Evolutionary conservation across 257 asterid species (phyloP), one percentile per base, ranked within the genome.

Genomic region (Solanum ossicruentum): DNA sequence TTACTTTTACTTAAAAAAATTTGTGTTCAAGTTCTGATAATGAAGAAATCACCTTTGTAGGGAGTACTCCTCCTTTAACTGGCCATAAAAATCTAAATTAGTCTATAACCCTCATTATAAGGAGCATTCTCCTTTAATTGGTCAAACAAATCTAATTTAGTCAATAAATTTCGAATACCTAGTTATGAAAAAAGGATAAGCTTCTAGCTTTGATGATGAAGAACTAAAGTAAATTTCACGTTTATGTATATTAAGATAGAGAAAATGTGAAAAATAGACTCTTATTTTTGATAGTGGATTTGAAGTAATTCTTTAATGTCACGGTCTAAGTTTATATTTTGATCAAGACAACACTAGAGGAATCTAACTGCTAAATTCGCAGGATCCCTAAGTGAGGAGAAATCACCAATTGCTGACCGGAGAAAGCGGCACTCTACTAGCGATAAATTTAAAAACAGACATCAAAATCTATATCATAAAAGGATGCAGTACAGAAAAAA

Each of bases 371-470:
- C 0, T 36, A 36, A 36, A 36, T 36, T 0, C 39, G 1, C 1
- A 2, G 39, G 39, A 36, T 36, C 0, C 39, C 39, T 36, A 36
- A 3, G 39, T 36, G 6, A 36, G 39, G 6, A 36, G 39, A 1
- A 36, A 3, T 36, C 6, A 3, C 6, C 6, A 36, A 36, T 1
- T 36, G 39, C 39, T 36, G 6, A 36, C 6, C 6, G 1, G 6
- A 36, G 39, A 36, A 36, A 36, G 39, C 4, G 3, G 39, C 39
- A 36, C 39, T 4, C 39, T 3, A 36, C 39, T 36, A 36, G 39
- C 4, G 0, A 36, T 36, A 6, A 3, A 36, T 36, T 1, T 32
- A 1, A 36, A 0, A 36, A 36, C 6, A 1, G 0, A 3, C 6
- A 36, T 4, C 39, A 4, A 36, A 36, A 3, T 36, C 0, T 4